Evolutionary conservation across 352 stramenopile genomes (phyloP), one percentile per base, ranked within the genome.

Genomic region (Plasmopara muralis): DNA sequence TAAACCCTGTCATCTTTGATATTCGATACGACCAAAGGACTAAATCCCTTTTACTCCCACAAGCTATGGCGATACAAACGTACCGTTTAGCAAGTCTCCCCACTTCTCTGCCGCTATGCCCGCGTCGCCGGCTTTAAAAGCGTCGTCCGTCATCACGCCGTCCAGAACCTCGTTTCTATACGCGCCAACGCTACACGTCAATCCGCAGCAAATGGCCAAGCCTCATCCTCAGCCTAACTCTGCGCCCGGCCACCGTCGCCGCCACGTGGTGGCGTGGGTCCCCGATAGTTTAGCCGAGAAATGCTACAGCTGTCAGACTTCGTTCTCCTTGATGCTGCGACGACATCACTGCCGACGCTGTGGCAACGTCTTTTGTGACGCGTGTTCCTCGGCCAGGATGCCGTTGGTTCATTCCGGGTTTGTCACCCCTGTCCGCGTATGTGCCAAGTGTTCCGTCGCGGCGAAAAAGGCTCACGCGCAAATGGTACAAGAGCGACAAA

Each of bases 311-410:
- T 93, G 83, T 52, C 68, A 75, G 13, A 57, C 72, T 31, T 47
- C 55, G 8, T 93, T 90, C 61, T 79, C 76, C 34, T 64, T 93
- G 18, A 72, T 89, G 53, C 65, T 93, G 55, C 79, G 82, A 6
- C 71, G 84, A 13, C 88, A 97, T 49, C 85, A 96, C 65, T 95
- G 88, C 51, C 75, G 87, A 1, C 66, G 78, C 16, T 95, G 89
- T 57, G 89, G 90, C 5, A 87, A 89, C 38, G 73, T 97, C 8
- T 96, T 97, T 57, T 96, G 90, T 62, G 84, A 95, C 44, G 63
- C 75, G 12, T 97, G 90, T 59, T 84, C 82, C 6, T 89, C 81
- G 5, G 58, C 71, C 6, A 62, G 87, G n/a, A 93, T 95, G 55
- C 75, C 83, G 18, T 56, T 95, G 25, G 68, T 88, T 0, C 64